Conservation (phyloP, 306 rosid species). For the Cicer bijugum region DNA sequence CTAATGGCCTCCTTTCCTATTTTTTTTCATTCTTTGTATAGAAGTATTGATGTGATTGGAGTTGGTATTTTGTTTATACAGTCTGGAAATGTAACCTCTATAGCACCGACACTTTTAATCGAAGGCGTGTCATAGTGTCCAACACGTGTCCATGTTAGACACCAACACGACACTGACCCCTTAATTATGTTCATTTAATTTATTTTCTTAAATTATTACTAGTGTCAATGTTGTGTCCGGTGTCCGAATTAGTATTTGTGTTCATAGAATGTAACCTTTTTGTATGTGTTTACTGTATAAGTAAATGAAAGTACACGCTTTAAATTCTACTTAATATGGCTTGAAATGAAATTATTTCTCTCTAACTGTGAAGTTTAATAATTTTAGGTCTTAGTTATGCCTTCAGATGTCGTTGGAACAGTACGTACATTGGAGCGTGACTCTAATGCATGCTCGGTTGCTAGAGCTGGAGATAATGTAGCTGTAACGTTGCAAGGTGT, state of each 20-base stretch:
- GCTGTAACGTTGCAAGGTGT: conserved; percentile 80
- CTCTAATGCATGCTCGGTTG: conserved; percentile 71
- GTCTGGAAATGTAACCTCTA: not conserved
- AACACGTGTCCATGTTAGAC: no score
- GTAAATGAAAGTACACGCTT: conserved; percentile 9
- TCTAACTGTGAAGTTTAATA: conserved; percentile 23
- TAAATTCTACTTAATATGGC: conserved; percentile 19
- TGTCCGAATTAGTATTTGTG: no score
- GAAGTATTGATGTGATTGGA: not conserved
- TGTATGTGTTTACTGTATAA: not conserved
- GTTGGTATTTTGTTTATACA: conserved; percentile 12
- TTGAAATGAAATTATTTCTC: conserved; percentile 14
- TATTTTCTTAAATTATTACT: no score
- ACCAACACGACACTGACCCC: no score
- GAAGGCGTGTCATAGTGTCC: no score
- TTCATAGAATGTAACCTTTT: no score
- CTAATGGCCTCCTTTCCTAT: not conserved
- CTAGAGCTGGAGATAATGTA: conserved; percentile 94
- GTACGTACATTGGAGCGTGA: conserved; percentile 83
- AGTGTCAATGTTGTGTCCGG: no score
- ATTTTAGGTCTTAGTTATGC: conserved; percentile 86
- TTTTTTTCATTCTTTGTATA: conserved; percentile 6
- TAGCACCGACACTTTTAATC: no score
- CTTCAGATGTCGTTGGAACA: conserved; percentile 78
- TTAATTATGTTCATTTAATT: no score